Base-by-base conservation (phyloP, 2,329 filamentous ascomycete genomes). In the Fusarium anguioides region DNA sequence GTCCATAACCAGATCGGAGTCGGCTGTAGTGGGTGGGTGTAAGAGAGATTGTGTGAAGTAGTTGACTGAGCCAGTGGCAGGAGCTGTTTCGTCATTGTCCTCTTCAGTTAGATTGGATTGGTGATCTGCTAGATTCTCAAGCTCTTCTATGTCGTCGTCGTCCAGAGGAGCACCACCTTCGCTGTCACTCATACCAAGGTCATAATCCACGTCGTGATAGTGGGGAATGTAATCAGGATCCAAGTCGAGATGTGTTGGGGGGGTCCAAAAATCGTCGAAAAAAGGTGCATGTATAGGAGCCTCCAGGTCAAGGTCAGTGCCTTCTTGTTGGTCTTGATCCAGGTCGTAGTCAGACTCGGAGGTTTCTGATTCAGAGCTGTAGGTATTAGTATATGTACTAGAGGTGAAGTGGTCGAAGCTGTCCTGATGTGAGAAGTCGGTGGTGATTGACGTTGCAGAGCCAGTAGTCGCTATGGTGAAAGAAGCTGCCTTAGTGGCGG, bases 121-220 rank as follows among this genome's bases (percentile, higher is more conserved):
- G 24, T 56, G 26, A 37, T 68, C 37, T 27, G 42, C 49, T 45
- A 59, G 55, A 8, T 45, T 39, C 26, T 53, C 57, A 40, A 46
- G 37, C 44, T 55, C 51, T 54, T 53, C 45, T 18, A 55, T 37
- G 39, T 26, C 36, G 46, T 57, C 58, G 31, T 65, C 59, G 40
- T 73, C 54, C 12, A 77, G 53, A 31, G 74, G 68, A 47, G 68
- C 75, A 41, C 77, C 76, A 26, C 75, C 75, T 51, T 79, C 76
- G 52, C 71, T 74, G 21, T 79, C 78, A 69, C 74, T 77, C 75
- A 80, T 75, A 33, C 74, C 74, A 31, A 75, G 55, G 35, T 78
- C 76, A 64, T 75, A 65, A 29, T 74, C 72, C 27, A 66, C 56
- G 20, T 66, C 60, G 15, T 67, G 41, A 45, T 70, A 52, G 37